Percentiles rank a stretch among this genome's conserved stretches.
These are phyloP conservation scores for Cytospora paraplurivora DNA, from an alignment of 2,329 filamentous ascomycete species.

Conservation along the genomic window DNA sequence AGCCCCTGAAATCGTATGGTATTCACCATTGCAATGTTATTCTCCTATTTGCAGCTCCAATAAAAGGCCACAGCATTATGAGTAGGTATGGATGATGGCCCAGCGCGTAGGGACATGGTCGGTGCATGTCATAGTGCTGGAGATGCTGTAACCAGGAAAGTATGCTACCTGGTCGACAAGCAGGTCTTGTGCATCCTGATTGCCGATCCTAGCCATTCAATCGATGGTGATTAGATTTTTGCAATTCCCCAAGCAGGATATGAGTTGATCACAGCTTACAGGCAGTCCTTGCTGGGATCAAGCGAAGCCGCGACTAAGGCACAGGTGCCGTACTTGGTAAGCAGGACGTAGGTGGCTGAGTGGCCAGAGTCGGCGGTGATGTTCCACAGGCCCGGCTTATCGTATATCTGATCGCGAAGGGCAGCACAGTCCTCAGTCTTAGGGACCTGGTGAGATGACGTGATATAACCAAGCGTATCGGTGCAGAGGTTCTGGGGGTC, in stretches of 20 bases:
- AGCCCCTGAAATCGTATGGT: too few relatives aligned
- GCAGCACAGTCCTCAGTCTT: not conserved
- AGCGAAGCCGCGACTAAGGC: not conserved
- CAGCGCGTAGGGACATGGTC: not conserved
- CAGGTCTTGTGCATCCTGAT: not conserved
- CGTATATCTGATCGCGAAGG: not conserved
- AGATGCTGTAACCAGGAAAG: not conserved
- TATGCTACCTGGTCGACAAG: not conserved
- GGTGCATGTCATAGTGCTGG: not conserved
- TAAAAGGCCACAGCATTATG: not conserved
- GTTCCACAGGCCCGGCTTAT: not conserved
- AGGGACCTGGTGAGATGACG: not conserved
- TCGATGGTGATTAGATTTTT: not conserved
- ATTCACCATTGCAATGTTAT: too few relatives aligned
- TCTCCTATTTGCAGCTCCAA: not conserved
- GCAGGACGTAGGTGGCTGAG: not conserved
- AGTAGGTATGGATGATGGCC: not conserved
- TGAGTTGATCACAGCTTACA: not conserved
- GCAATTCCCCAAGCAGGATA: not conserved
- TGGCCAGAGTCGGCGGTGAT: not conserved
- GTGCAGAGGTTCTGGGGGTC: not conserved
- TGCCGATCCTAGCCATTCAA: not conserved
- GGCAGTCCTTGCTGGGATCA: not conserved
- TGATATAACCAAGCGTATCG: not conserved
- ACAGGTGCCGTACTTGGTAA: not conserved